These are phyloP conservation scores for Psilocybe subaeruginosa DNA, from an alignment of 768 basidiomycete genomes.

Conservation along the genomic window DNA sequence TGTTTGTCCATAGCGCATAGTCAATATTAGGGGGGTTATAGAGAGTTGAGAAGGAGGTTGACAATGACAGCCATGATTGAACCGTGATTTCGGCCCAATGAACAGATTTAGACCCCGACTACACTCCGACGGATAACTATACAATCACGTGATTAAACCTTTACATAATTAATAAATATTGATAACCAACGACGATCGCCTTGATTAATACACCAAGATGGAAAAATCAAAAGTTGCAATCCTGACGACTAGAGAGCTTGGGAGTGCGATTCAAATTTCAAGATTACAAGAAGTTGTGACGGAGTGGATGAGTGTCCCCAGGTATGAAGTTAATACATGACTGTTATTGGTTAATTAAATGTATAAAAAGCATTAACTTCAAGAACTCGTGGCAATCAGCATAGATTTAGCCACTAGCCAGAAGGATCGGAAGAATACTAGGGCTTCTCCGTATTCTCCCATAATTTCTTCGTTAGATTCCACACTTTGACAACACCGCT, in stretches of 20 bases:
- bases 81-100: not conserved
- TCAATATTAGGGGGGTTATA: not conserved
- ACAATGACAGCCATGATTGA: not conserved
- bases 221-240: too few relatives aligned
- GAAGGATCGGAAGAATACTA: not conserved
- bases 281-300: too few relatives aligned
- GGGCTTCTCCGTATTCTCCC: slow-evolving; percentile 34
- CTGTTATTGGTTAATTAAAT: not conserved
- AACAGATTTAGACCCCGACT: not conserved
- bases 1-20: not conserved
- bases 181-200: too few relatives aligned
- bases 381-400: not conserved
- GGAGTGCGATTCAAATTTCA: too few relatives aligned
- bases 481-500: slow-evolving; percentile 79
- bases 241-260: too few relatives aligned
- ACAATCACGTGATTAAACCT: not conserved
- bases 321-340: not conserved
- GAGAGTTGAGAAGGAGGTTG: not conserved
- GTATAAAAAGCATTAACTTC: not conserved
- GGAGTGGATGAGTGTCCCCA: too few relatives aligned
- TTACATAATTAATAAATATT: too few relatives aligned
- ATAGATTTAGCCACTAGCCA: not conserved
- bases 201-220: too few relatives aligned
- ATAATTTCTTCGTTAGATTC: slow-evolving; percentile 55
- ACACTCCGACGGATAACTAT: not conserved